Evolutionary conservation across 345 rosid genomes (phyloP), one percentile per base, ranked within the genome.

Genomic region (Gossypium mustelinum): DNA sequence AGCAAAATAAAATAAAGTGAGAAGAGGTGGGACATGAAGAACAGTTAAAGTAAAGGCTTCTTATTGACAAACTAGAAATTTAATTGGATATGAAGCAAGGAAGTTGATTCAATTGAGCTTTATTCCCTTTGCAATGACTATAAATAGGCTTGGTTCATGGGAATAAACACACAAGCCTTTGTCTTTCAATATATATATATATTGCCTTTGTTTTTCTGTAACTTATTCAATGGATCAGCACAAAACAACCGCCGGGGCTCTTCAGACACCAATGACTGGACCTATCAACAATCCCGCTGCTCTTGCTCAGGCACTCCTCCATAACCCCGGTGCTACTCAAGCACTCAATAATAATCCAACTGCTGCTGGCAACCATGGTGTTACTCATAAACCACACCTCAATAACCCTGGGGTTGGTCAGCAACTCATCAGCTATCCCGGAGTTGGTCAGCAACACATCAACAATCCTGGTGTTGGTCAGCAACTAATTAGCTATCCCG

Each of bases 51-150:
- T 3, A 1, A 65, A 69, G 67, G 67, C 73, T 79, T 81, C 67
- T 44, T 74, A 67, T 41, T 64, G 48, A 80, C 80, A 62, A 18
- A 67, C 17, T 9, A 69, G 18, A 9, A 70, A 75, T 81, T 80
- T 79, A 67, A 78, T 83, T 84, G 81, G 80, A 54, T 1, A 3
- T 34, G 41, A 34, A 86, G 93, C 80, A 89, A 89, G 71, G 92
- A 81, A 89, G 88, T 75, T 20, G 87, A 86, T 89, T 83, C 87
- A 79, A 7, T 48, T 55, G 27, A 52, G 57, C 70, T 76, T 72
- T 71, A 77, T 79, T 78, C 78, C 68, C 29, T 77, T 55, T n/a
- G 44, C 9, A 6, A 70, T 65, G 54, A 63, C 72, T 86, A 89
- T 86, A 85, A 70, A 91, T 75, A 73, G 76, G 72, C n/a, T 20